Conservation (phyloP, 331 rosid species). For the Prunus yedoensis region DNA sequence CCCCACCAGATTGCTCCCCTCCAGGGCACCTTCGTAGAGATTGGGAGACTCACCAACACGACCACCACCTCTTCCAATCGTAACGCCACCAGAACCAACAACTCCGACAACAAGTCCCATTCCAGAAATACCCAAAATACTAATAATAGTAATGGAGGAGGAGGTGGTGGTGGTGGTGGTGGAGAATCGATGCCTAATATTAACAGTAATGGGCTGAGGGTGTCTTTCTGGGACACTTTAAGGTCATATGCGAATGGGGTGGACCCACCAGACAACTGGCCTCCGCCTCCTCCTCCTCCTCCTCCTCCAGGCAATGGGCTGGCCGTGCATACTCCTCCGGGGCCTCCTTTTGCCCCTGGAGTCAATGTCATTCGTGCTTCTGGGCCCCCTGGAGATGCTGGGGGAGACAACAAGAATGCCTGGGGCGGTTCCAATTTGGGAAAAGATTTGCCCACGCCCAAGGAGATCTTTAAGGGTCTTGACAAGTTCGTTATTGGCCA, state of each 20-base stretch:
- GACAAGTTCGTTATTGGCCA: constrained; percentile 97
- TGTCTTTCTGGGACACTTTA: constrained; percentile 56
- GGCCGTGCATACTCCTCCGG: constrained; percentile 84
- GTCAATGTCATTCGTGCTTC: constrained; percentile 58
- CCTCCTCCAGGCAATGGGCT: constrained; percentile 50
- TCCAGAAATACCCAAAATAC: background rate
- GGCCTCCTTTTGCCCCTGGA: constrained; percentile 80
- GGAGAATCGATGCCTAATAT: background rate
- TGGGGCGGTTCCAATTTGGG: constrained; percentile 99
- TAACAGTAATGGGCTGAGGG: constrained; percentile 38
- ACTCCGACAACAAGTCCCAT: constrained; percentile 32
- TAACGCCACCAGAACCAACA: constrained; percentile 20
- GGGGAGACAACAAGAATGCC: constrained; percentile 31
- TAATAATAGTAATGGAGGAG: constrained; percentile 5
- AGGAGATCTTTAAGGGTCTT: constrained; percentile 87
- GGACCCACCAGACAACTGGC: constrained; percentile 77
- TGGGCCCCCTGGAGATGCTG: constrained; percentile 45
- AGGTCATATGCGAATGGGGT: constrained; percentile 48
- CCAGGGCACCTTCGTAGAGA: constrained; percentile 91
- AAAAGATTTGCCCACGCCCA: constrained; percentile 87
- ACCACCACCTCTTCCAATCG: constrained; percentile 22
- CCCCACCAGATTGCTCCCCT: constrained; percentile 65
- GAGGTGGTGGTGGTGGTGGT: too few relatives aligned
- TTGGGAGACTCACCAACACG: constrained; percentile 51
- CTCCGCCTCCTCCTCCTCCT: constrained; percentile 19